Base-by-base conservation (phyloP, 169 alveolate species). In the Plasmodium vivax region DNA sequence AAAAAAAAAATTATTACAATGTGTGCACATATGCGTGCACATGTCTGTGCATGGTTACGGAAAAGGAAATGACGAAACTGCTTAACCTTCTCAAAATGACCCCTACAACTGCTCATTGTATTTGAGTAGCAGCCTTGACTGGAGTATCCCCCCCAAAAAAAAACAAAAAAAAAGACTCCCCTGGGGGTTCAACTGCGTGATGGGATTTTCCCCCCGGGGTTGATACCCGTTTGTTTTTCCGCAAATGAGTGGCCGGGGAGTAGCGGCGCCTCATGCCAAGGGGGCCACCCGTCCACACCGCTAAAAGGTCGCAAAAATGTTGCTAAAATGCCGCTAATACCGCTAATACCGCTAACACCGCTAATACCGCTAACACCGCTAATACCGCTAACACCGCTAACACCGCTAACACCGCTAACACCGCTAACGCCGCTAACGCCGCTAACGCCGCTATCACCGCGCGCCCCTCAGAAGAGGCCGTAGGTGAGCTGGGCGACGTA, bases 401-500 rank as follows among this genome's bases (percentile, higher is more conserved):
- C n/a, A n/a, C n/a, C n/a, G n/a, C n/a, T n/a, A n/a, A n/a, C n/a
- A n/a, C n/a, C n/a, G n/a, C n/a, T n/a, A n/a, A n/a, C n/a, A n/a
- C n/a, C n/a, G n/a, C n/a, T n/a, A n/a, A n/a, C n/a, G n/a, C n/a
- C n/a, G n/a, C n/a, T n/a, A n/a, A n/a, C n/a, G n/a, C n/a, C n/a
- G n/a, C n/a, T n/a, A n/a, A n/a, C n/a, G n/a, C n/a, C n/a, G n/a
- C n/a, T n/a, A n/a, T n/a, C 75, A 23, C 38, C 36, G 38, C 38
- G 30, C 75, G 36, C 75, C 9, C 30, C 4, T 58, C 38, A 88
- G 73, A 88, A 88, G 12, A 88, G 38, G 16, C 94, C 94, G 72
- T 58, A 88, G 19, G 32, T 79, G 27, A 88, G 36, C 73, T 58
- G 79, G 82, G 94, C 94, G 10, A 88, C 38, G 43, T 88, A 88